phyloP scores from a whole-genome alignment of 306 rosid species.

The Dryas drummondii region DNA sequence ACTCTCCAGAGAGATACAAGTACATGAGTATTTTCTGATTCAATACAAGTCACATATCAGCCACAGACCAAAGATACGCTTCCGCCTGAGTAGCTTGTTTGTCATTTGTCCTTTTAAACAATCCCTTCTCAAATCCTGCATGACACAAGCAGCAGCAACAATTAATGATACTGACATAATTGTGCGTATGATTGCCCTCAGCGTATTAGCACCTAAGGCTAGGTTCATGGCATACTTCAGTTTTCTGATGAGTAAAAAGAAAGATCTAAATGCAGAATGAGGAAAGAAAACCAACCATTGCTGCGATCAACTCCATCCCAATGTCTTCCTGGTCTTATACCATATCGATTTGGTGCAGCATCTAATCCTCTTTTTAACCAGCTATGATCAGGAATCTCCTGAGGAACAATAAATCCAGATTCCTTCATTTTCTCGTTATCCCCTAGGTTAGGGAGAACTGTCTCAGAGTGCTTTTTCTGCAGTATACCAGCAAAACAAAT shows the following conservation, averaged over 20 bases:
- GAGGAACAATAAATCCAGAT: slow-evolving; percentile 84
- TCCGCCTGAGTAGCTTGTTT: slow-evolving; percentile 72
- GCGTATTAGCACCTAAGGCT: neutral
- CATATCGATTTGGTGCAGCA: slow-evolving; percentile 76
- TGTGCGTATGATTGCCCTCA: neutral
- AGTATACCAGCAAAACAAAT: slow-evolving; percentile 22
- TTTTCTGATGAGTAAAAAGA: neutral
- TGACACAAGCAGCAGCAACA: neutral
- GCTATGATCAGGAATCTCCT: slow-evolving; percentile 81
- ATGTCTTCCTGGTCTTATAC: slow-evolving; percentile 86
- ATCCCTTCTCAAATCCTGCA: slow-evolving; percentile 70
- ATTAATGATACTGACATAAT: slow-evolving; percentile 18
- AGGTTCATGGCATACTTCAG: neutral
- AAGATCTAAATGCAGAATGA: slow-evolving; percentile 1
- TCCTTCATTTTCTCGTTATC: slow-evolving; percentile 72
- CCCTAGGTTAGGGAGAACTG: slow-evolving; percentile 61
- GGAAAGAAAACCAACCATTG: slow-evolving; percentile 57
- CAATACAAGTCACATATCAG: slow-evolving; percentile 67
- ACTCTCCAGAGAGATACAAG: neutral
- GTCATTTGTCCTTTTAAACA: slow-evolving; percentile 72
- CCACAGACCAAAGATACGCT: slow-evolving; percentile 90
- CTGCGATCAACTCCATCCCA: slow-evolving; percentile 98
- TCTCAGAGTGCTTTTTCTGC: slow-evolving; percentile 64
- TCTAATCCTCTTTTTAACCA: slow-evolving; percentile 81
- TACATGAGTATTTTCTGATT: neutral